Percentiles rank a stretch among this genome's conserved stretches.
phyloP scores from a whole-genome alignment of 768 basidiomycete genomes.

The Strobilomyces echinocephalus region DNA sequence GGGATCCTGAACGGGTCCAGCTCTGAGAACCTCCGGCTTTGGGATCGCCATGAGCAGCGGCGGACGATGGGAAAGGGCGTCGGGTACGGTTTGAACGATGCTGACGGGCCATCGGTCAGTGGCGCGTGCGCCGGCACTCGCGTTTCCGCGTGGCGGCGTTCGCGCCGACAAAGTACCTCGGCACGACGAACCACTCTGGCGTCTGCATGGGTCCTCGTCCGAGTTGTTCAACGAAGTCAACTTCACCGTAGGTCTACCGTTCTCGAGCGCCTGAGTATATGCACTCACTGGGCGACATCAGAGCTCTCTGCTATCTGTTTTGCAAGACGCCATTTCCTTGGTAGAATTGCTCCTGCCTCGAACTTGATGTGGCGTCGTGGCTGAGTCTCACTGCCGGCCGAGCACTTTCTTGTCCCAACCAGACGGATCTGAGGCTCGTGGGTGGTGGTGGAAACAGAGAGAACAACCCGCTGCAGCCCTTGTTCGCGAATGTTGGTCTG shows the following conservation, averaged over 20 bases:
- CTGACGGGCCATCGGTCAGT: too few relatives aligned
- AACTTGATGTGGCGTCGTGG: slow-evolving; percentile 29
- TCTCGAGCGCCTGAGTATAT: not conserved
- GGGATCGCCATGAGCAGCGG: slow-evolving; percentile 42
- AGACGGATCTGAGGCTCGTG: slow-evolving; percentile 31
- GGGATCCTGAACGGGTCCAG: slow-evolving; percentile 25
- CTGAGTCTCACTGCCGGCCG: slow-evolving; percentile 31
- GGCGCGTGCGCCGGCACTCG: too few relatives aligned
- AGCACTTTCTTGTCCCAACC: slow-evolving; percentile 30
- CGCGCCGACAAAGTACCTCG: slow-evolving; percentile 41
- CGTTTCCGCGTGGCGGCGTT: slow-evolving; percentile 35
- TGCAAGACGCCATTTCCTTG: slow-evolving; percentile 10
- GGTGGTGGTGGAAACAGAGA: slow-evolving; percentile 43
- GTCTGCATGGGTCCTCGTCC: slow-evolving; percentile 38
- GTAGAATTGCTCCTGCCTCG: slow-evolving; percentile 22
- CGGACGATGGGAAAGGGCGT: too few relatives aligned
- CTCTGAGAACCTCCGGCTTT: slow-evolving; percentile 32
- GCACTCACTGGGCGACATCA: not conserved
- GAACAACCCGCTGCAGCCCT: slow-evolving; percentile 44
- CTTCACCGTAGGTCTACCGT: slow-evolving; percentile 21
- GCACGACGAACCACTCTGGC: slow-evolving; percentile 29
- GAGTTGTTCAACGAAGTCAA: slow-evolving; percentile 32
- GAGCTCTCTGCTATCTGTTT: slow-evolving; percentile 4
- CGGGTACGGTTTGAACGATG: too few relatives aligned
- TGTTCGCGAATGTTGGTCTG: slow-evolving; percentile 43